A percentile compares a stretch with the other conserved stretches of the same genome.
phyloP scores from a whole-genome alignment of 2,329 filamentous ascomycete species.

The Colletotrichum caudatum region DNA sequence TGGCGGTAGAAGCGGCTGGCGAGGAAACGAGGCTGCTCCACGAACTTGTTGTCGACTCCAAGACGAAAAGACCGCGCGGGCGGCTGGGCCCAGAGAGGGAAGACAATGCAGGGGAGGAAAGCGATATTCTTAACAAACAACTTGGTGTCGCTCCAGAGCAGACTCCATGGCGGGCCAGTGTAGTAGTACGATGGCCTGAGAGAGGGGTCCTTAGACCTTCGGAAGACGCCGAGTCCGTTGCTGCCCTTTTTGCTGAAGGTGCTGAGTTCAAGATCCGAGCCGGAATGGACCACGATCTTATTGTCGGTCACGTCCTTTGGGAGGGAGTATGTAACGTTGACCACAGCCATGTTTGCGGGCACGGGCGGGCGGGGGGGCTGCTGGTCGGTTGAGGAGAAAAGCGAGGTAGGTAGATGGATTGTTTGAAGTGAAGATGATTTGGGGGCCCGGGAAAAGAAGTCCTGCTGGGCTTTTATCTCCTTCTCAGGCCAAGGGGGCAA shows the following conservation, averaged over 20 bases:
- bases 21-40: conserved; percentile 13
- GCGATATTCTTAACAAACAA: conserved; percentile 7
- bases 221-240: neutral
- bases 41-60: conserved; percentile 8
- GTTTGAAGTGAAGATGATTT: neutral
- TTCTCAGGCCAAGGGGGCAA: neutral
- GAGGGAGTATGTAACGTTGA: conserved; percentile 10
- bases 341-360: neutral
- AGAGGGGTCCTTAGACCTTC: neutral
- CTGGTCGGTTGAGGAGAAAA: neutral
- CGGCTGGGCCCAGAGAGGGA: conserved; percentile 20
- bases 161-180: conserved; percentile 22
- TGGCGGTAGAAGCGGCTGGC: neutral
- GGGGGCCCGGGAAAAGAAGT: accelerated
- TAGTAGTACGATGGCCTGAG: conserved; percentile 14
- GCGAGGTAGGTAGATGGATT: too few relatives aligned
- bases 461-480: neutral
- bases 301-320: conserved; percentile 4
- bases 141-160: conserved; percentile 15
- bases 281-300: neutral
- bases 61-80: conserved; percentile 26
- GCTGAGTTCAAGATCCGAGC: conserved; percentile 1
- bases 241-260: neutral
- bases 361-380: too few relatives aligned
- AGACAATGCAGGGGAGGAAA: conserved; percentile 23